Evolutionary conservation across 75 land plant species (phyloP).

Genomic region (Chamaecyparis obtusa): DNA sequence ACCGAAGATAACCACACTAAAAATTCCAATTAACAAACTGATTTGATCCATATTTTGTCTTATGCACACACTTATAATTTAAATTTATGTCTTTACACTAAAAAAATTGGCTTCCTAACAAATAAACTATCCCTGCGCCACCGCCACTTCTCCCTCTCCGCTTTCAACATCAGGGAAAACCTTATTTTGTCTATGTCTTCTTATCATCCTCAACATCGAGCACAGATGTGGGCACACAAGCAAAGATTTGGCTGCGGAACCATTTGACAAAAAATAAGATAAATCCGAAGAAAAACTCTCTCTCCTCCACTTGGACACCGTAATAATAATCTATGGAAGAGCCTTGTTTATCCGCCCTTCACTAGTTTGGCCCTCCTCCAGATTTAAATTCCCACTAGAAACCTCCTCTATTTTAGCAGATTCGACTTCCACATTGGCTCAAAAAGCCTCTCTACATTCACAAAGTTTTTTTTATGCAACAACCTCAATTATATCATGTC

Average conservation of each 20-base stretch:
- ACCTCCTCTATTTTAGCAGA: neutral
- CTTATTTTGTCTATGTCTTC: neutral
- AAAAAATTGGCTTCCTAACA: too few species aligned
- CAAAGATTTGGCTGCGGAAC: neutral
- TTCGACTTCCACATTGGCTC: neutral
- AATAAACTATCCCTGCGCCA: neutral
- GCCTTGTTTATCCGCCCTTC: too few species aligned
- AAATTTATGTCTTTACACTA: neutral
- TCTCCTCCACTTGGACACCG: neutral
- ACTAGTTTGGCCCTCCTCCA: neutral
- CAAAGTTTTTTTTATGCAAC: too few species aligned
- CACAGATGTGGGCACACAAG: neutral
- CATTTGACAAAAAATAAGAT: neutral
- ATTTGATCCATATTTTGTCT: too few species aligned
- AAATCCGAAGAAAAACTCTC: neutral
- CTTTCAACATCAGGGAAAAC: slow-evolving; percentile 2
- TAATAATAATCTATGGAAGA: neutral
- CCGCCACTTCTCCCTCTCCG: neutral
- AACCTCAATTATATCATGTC: too few species aligned
- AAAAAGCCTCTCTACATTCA: too few species aligned
- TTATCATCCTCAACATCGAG: neutral
- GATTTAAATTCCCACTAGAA: neutral
- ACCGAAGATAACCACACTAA: too few species aligned
- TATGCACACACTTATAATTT: neutral
- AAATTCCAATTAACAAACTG: neutral